Base-by-base conservation (phyloP, 306 rosid species). In the Quercus robur region DNA sequence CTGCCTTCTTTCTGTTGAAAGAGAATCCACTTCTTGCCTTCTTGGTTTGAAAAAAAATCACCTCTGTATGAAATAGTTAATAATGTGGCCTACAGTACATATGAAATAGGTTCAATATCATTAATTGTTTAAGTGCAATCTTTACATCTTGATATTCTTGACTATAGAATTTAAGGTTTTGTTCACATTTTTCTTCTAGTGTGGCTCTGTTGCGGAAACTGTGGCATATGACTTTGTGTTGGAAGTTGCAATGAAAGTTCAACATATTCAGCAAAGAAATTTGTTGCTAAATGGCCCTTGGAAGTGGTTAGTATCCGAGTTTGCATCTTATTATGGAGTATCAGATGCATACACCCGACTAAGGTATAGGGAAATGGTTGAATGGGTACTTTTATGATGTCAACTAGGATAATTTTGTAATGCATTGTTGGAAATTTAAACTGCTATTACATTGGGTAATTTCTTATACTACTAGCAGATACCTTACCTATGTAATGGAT, bases 401-500 rank as follows among this genome's bases (percentile, higher is more conserved):
- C 63, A 52, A 30, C 46, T 33, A 13, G 4, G 35, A 38, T 33
- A 7, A 62, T 41, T 51, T 57, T 21, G 4, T 57, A 15, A 57
- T 49, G 49, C 35, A 14, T 14, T 6, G 31, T n/a, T 68, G 75
- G 63, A 70, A 61, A 64, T 62, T 75, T 55, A 28, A 57, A 23
- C 38, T 21, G 20, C 62, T 72, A 20, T 49, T 18, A 26, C 31
- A 59, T 20, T 70, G 12, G 26, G 25, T 56, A 25, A 56, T 20
- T 28, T 56, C 19, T 4, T 44, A 1, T 78, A 14, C 23, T 20
- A 38, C 64, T 74, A 59, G 7, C 76, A 85, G 86, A 61, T 80
- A 79, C 75, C 86, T 85, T 79, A 49, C 86, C 44, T 58, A 79
- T 46, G 21, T 85, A 21, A 82, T 85, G 89, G 86, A 85, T 64